A percentile compares a stretch with the other conserved stretches of the same genome.
phyloP scores from a whole-genome alignment of 352 stramenopile genomes.

The Phytophthora fragariaefolia region DNA sequence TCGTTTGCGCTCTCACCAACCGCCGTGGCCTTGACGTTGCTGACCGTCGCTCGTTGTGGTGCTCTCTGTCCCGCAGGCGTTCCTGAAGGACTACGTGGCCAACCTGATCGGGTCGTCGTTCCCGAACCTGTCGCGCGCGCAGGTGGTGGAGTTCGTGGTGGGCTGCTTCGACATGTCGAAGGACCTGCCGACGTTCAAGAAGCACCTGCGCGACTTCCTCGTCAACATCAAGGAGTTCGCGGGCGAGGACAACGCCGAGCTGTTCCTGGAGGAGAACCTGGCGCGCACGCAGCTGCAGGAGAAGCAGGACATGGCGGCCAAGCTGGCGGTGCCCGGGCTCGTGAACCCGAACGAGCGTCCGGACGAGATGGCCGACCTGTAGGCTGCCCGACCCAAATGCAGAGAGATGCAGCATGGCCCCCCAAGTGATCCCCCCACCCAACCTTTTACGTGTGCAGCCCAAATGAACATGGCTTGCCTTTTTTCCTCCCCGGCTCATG shows the following conservation, averaged over 20 bases:
- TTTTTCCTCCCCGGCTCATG: slow-evolving; percentile 2
- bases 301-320: slow-evolving; percentile 82
- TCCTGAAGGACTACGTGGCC: slow-evolving; percentile 97
- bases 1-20: not conserved
- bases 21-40: too few relatives aligned
- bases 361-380: slow-evolving; percentile 91
- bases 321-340: slow-evolving; percentile 90
- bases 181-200: slow-evolving; percentile 98
- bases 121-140: slow-evolving; percentile 93
- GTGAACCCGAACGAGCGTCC: slow-evolving; percentile 92
- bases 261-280: slow-evolving; percentile 97
- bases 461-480: slow-evolving; percentile 24
- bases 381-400: slow-evolving; percentile 28
- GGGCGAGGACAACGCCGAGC: slow-evolving; percentile 96
- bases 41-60: slow-evolving; percentile 1
- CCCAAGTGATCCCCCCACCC: not conserved
- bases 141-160: slow-evolving; percentile 97
- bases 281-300: slow-evolving; percentile 87
- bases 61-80: slow-evolving; percentile 52
- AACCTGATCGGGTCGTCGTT: slow-evolving; percentile 98
- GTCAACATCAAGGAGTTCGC: slow-evolving; percentile 99
- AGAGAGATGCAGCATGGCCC: slow-evolving; percentile 35
- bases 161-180: slow-evolving; percentile 98
- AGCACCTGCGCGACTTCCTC: slow-evolving; percentile 99
- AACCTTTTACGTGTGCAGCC: slow-evolving; percentile 18